phyloP scores from a whole-genome alignment of 306 rosid genomes.

The Castanopsis chinensis region DNA sequence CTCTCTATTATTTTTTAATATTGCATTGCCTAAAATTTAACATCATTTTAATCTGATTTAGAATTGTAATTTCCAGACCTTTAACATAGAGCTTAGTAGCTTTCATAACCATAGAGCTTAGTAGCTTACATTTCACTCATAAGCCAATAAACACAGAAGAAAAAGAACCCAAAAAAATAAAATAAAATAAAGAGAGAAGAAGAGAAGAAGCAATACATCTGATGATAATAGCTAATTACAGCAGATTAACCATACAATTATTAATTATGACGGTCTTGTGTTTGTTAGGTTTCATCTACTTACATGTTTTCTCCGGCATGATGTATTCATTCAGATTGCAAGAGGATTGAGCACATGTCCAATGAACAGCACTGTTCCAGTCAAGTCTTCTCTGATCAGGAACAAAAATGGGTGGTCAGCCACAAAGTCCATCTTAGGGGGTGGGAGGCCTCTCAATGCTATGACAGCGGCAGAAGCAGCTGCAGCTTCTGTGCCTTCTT shows the following conservation, averaged over 20 bases:
- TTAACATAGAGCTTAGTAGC: no score
- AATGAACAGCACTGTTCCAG: slow-evolving; percentile 61
- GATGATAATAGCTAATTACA: not conserved
- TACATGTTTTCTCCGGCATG: not conserved
- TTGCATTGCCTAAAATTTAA: no score
- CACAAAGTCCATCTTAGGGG: slow-evolving; percentile 48
- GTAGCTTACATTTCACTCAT: no score
- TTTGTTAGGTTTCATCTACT: not conserved
- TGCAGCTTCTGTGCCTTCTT: slow-evolving; percentile 88
- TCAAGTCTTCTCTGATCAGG: slow-evolving; percentile 59
- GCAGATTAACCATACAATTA: not conserved
- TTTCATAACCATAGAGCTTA: no score
- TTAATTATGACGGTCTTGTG: not conserved
- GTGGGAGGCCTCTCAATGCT: not conserved
- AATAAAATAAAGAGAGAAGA: no score
- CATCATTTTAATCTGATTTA: no score
- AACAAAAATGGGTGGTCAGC: slow-evolving; percentile 83
- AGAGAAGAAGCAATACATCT: no score
- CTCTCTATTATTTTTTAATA: no score
- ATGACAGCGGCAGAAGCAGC: slow-evolving; percentile 49
- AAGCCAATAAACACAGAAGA: no score
- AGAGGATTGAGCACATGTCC: slow-evolving; percentile 83
- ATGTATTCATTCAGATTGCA: slow-evolving; percentile 13
- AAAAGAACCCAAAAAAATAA: no score
- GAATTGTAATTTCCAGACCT: no score